Percentiles rank a stretch among this genome's conserved stretches.
Conservation (phyloP, 306 rosid genomes). For the Crataegus laevigata region DNA sequence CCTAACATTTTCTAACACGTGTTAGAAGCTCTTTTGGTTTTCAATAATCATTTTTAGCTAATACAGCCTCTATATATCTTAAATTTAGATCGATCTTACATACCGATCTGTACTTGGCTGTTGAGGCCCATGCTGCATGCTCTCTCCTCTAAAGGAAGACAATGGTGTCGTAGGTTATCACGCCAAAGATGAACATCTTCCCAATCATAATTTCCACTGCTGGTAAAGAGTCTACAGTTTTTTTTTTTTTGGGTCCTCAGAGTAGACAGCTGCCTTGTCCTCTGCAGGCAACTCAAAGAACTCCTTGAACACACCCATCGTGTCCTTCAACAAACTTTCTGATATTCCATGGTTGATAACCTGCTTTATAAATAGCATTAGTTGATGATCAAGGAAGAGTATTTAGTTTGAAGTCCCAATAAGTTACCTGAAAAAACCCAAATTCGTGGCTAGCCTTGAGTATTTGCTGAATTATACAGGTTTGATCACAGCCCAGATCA, state of each 20-base stretch:
- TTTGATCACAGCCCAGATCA: neutral
- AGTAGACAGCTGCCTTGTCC: neutral
- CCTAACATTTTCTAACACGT: no score
- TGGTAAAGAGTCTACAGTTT: neutral
- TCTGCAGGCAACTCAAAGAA: conserved; percentile 10
- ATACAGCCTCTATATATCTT: no score
- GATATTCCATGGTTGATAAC: conserved; percentile 9
- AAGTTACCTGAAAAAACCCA: conserved; percentile 11
- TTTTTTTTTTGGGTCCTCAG: neutral
- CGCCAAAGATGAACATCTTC: neutral
- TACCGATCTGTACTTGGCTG: neutral
- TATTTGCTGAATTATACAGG: neutral
- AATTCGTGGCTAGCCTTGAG: conserved; percentile 9
- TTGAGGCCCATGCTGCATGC: neutral
- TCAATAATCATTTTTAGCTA: no score
- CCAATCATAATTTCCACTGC: neutral
- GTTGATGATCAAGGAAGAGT: neutral
- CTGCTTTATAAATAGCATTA: neutral
- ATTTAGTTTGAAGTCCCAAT: neutral
- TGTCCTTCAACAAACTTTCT: neutral
- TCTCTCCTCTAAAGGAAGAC: neutral
- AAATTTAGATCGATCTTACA: no score
- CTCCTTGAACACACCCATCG: conserved; percentile 8
- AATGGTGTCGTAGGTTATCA: neutral
- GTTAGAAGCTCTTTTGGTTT: no score